These are phyloP conservation scores for Babjeviella inositovora DNA, from an alignment of 805 yeast species.

Conservation along the genomic window DNA sequence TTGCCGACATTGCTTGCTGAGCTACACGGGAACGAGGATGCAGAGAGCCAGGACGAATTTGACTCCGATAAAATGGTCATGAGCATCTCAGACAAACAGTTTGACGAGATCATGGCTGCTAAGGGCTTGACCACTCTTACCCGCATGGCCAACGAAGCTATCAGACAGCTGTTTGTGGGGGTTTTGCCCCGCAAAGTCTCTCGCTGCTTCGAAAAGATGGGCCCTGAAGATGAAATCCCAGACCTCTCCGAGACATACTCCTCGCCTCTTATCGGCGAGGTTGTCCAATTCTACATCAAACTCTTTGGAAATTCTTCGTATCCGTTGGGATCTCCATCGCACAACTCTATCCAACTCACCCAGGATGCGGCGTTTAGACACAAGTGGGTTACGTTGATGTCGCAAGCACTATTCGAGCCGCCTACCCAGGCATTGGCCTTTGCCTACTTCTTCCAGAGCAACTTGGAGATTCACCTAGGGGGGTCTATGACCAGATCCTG, in stretches of 20 bases:
- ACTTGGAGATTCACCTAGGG: background rate
- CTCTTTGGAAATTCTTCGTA: too few species aligned
- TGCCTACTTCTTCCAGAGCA: constrained; percentile 1
- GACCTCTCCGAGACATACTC: too few species aligned
- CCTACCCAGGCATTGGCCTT: constrained; percentile 1
- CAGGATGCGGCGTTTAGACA: too few species aligned
- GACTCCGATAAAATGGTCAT: background rate
- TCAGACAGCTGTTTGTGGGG: background rate
- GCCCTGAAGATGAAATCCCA: too few species aligned
- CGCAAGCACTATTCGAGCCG: constrained; percentile 1
- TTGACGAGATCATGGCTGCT: background rate
- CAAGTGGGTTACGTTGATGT: too few species aligned
- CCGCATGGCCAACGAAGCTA: constrained; percentile 1
- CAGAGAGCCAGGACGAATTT: background rate
- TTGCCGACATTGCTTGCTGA: background rate
- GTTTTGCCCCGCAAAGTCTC: too few species aligned
- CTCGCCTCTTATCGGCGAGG: too few species aligned
- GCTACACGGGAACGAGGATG: constrained; percentile 1
- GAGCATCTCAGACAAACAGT: background rate
- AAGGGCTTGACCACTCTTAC: constrained; percentile 2
- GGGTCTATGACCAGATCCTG: constrained; percentile 2
- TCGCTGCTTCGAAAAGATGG: too few species aligned
- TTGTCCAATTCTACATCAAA: too few species aligned
- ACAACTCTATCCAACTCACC: too few species aligned
- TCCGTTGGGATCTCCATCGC: too few species aligned